Evolutionary conservation across 2,329 filamentous ascomycete genomes (phyloP).

Genomic region (Xylariaceae sp.): DNA sequence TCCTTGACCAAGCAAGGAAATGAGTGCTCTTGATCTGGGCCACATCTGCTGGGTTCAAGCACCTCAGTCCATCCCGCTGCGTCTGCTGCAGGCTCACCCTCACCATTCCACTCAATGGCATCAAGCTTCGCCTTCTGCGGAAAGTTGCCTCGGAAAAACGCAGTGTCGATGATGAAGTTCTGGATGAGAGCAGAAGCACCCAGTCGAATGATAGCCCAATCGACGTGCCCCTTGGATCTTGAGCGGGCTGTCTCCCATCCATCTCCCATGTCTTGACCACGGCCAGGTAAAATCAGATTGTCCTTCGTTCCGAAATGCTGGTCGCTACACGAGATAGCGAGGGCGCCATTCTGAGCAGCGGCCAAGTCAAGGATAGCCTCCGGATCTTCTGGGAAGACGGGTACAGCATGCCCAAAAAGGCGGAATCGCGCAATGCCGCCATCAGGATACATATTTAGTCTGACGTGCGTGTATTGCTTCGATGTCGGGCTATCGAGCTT

Average conservation of each 20-base stretch:
- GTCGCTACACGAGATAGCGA: constrained; percentile 72
- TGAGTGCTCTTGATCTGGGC: constrained; percentile 68
- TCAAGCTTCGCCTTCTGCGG: constrained; percentile 71
- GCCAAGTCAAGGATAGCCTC: constrained; percentile 69
- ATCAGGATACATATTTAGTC: constrained; percentile 81
- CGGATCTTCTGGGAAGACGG: constrained; percentile 66
- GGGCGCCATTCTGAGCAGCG: constrained; percentile 72
- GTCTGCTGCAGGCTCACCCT: constrained; percentile 51
- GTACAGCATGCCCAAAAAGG: constrained; percentile 70
- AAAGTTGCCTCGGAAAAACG: constrained; percentile 80
- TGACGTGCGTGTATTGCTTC: constrained; percentile 73
- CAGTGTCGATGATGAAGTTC: constrained; percentile 71
- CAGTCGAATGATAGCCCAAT: constrained; percentile 76
- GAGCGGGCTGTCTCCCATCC: constrained; percentile 83
- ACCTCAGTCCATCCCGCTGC: constrained; percentile 63
- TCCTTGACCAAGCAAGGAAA: constrained; percentile 54
- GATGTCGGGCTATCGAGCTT: constrained; percentile 52
- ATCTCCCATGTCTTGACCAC: constrained; percentile 81
- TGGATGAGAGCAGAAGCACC: constrained; percentile 62
- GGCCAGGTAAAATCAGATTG: constrained; percentile 73
- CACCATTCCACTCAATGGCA: constrained; percentile 50
- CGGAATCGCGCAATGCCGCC: constrained; percentile 79
- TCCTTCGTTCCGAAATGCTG: constrained; percentile 81
- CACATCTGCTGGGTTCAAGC: constrained; percentile 62
- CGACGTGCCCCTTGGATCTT: constrained; percentile 65